A percentile compares a stretch with the other conserved stretches of the same genome.
Conservation (phyloP, 495 filamentous ascomycete genomes). For the Elaphomyces granulatus region DNA sequence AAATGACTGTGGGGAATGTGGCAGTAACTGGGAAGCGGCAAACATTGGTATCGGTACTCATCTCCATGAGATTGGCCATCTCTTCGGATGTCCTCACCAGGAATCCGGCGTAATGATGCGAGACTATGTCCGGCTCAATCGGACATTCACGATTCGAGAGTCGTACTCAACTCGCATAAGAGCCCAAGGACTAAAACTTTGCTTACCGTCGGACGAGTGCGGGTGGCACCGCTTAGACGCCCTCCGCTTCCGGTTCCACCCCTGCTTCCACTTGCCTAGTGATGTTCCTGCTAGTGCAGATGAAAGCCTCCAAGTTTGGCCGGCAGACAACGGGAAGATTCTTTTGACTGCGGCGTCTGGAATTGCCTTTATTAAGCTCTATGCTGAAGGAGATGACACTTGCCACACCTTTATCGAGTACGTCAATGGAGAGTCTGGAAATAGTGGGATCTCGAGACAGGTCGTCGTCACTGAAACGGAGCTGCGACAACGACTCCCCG, state of each 20-base stretch:
- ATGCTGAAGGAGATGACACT: constrained; percentile 54
- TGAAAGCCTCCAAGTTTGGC: constrained; percentile 76
- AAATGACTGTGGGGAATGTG: constrained; percentile 71
- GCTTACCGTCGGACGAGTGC: constrained; percentile 64
- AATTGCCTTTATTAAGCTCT: constrained; percentile 70
- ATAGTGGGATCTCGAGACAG: constrained; percentile 49
- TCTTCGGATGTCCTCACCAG: constrained; percentile 78
- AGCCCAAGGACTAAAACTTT: constrained; percentile 57
- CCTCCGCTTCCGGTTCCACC: constrained; percentile 77
- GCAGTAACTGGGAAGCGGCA: constrained; percentile 82
- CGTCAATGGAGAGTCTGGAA: constrained; percentile 41
- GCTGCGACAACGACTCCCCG: constrained; percentile 52
- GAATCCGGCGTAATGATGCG: constrained; percentile 78
- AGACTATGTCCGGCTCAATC: constrained; percentile 70
- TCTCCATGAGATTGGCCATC: constrained; percentile 74
- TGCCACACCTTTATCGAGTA: constrained; percentile 75
- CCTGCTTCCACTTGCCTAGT: constrained; percentile 72
- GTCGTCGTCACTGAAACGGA: constrained; percentile 61
- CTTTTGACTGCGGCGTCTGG: constrained; percentile 70
- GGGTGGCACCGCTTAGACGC: constrained; percentile 79
- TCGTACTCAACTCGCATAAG: constrained; percentile 74
- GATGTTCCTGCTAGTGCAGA: constrained; percentile 54
- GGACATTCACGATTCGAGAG: constrained; percentile 66
- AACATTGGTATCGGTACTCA: constrained; percentile 88
- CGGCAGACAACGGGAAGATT: constrained; percentile 66